These are phyloP conservation scores for Fusarium sp. DNA, from an alignment of 2,329 filamentous ascomycete genomes.

Conservation along the genomic window DNA sequence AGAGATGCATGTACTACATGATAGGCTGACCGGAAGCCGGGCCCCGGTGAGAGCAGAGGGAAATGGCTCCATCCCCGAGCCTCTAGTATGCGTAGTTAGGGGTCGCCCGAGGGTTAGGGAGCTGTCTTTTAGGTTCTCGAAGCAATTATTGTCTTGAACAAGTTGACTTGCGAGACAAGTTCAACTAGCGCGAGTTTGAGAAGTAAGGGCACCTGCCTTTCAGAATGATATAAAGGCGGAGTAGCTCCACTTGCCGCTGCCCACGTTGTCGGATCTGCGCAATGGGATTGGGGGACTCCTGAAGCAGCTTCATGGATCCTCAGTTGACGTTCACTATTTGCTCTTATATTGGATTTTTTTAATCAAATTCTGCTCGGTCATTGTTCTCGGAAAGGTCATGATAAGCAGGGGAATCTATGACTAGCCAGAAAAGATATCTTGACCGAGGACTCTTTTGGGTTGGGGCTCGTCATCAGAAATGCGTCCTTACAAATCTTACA, in stretches of 20 bases:
- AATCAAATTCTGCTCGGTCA: conserved; percentile 34
- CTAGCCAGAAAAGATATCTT: conserved; percentile 16
- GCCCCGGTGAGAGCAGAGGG: conserved; percentile 16
- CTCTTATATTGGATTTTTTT: conserved; percentile 18
- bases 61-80: conserved; percentile 9
- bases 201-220: conserved; percentile 12
- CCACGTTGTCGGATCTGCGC: conserved; percentile 38
- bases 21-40: conserved; percentile 30
- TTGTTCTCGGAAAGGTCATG: conserved; percentile 34
- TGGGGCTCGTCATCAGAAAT: conserved; percentile 2
- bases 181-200: conserved; percentile 19
- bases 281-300: conserved; percentile 40
- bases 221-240: conserved; percentile 22
- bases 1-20: conserved; percentile 32
- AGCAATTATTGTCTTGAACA: conserved; percentile 7
- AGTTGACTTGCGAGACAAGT: conserved; percentile 11
- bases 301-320: conserved; percentile 4
- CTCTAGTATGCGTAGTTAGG: conserved; percentile 6
- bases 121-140: conserved; percentile 13
- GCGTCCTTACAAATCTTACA: not conserved
- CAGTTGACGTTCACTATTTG: not conserved
- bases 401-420: conserved; percentile 11
- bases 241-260: conserved; percentile 36
- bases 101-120: conserved; percentile 21
- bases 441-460: conserved; percentile 37